Base-by-base conservation (phyloP, 2,329 filamentous ascomycete species). In the Parastagonospora nodorum region DNA sequence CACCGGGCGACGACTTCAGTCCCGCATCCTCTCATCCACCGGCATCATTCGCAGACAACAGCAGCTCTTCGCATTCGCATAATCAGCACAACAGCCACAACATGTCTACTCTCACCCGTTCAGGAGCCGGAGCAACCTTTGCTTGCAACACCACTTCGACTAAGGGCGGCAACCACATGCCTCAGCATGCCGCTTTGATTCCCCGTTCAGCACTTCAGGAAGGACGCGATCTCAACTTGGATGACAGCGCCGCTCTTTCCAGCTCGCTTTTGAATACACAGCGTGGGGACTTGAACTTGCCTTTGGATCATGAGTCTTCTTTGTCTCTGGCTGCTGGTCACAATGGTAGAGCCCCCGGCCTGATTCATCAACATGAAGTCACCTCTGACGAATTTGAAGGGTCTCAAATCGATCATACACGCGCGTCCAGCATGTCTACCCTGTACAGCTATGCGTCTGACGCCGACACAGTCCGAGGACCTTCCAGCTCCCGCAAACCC, bases 301-400 rank as follows among this genome's bases (percentile, higher is more conserved):
- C 64, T 33, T 42, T 61, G 43, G 50, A 57, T 45, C 48, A 35
- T 6, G 53, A 58, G n/a, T 58, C 65, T 19, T 54, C 50, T 2
- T 31, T 68, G 32, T 53, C 62, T 19, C 55, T 64, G 51, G 55
- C 64, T 19, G 42, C 61, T 27, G 56, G 54, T 40, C 61, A 68
- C 16, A 50, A 67, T 41, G 62, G 68, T 66, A 69, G 67, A 63
- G 49, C 64, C 44, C 53, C 51, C 47, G 53, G 61, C 44, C 51
- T 63, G 15, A 52, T 63, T 36, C 55, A 57, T 51, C 57, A 43
- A n/a, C 63, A 59, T 53, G 60, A 66, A 44, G 57, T 51, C 48
- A 42, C 36, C 42, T 58, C 54, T 64, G 42, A 65, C 54, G 44
- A 16, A 37, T 41, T 35, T 15, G 44, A 63, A 64, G 55, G 31